A percentile compares a stretch with the other conserved stretches of the same genome.
Evolutionary conservation across 2,329 filamentous ascomycete species (phyloP).

Genomic region (Chaetomium sp.): DNA sequence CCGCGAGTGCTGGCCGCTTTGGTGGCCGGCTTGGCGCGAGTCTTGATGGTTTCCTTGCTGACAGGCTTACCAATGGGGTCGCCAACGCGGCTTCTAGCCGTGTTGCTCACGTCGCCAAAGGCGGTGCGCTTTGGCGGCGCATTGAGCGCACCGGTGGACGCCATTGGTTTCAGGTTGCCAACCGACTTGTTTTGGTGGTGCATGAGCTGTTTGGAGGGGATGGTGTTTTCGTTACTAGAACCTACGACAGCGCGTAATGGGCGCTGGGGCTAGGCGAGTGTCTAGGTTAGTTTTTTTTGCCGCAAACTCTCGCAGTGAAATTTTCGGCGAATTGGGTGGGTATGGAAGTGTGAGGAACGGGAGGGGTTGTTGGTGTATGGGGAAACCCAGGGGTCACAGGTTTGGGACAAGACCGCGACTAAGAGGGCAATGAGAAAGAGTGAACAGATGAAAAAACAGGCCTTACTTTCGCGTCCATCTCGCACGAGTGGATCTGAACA

Average conservation of each 20-base stretch:
- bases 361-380: background rate
- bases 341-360: background rate
- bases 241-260: conserved; percentile 59
- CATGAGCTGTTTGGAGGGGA: conserved; percentile 60
- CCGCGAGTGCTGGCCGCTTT: conserved; percentile 32
- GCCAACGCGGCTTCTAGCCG: conserved; percentile 43
- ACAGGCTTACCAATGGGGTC: conserved; percentile 43
- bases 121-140: conserved; percentile 72
- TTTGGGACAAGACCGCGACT: background rate
- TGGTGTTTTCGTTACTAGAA: conserved; percentile 68
- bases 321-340: background rate
- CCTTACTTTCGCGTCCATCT: conserved; percentile 49
- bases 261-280: conserved; percentile 65
- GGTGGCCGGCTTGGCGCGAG: conserved; percentile 37
- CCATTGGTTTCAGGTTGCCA: conserved; percentile 58
- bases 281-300: conserved; percentile 14
- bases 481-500: conserved; percentile 23
- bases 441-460: background rate
- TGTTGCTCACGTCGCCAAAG: conserved; percentile 83
- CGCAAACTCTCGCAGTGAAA: background rate
- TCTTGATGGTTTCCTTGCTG: conserved; percentile 42
- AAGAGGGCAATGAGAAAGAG: background rate
- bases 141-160: conserved; percentile 58
- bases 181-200: conserved; percentile 85
- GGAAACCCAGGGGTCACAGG: background rate